phyloP scores from a whole-genome alignment of 1,284 basidiomycete genomes.

The Omphalotus olearius region DNA sequence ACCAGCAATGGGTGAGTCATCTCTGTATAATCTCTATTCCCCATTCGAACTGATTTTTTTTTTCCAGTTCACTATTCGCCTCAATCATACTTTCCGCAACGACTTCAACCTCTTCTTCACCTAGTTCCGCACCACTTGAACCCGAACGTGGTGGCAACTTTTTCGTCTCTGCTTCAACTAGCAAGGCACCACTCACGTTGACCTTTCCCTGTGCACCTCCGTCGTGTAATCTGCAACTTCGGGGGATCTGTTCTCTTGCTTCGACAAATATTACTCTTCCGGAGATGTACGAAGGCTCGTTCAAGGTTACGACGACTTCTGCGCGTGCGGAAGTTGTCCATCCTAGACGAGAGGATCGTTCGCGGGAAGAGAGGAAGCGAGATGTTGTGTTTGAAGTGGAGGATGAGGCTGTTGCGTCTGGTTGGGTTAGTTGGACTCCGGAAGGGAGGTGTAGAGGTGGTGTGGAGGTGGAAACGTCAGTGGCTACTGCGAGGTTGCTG shows the following conservation, averaged over 20 bases:
- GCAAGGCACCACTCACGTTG: background rate
- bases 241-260: background rate
- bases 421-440: slow-evolving; percentile 1
- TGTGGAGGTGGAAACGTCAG: background rate
- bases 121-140: too few relatives aligned
- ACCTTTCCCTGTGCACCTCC: slow-evolving; percentile 6
- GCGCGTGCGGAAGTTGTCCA: background rate
- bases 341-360: background rate
- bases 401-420: background rate
- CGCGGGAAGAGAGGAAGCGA: background rate
- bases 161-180: background rate
- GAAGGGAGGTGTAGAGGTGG: slow-evolving; percentile 7
- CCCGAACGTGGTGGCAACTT: slow-evolving; percentile 5
- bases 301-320: background rate
- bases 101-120: background rate
- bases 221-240: slow-evolving; percentile 6
- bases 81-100: slow-evolving; percentile 1
- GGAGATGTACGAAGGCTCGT: slow-evolving; percentile 4
- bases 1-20: slow-evolving; percentile 5
- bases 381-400: background rate
- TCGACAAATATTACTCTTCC: background rate
- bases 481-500: background rate
- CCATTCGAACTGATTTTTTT: background rate
- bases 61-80: background rate
- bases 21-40: background rate